A percentile compares a stretch with the other conserved stretches of the same genome.
Conservation (phyloP, 1,284 basidiomycete genomes). For the Lentinula novae-zelandiae region DNA sequence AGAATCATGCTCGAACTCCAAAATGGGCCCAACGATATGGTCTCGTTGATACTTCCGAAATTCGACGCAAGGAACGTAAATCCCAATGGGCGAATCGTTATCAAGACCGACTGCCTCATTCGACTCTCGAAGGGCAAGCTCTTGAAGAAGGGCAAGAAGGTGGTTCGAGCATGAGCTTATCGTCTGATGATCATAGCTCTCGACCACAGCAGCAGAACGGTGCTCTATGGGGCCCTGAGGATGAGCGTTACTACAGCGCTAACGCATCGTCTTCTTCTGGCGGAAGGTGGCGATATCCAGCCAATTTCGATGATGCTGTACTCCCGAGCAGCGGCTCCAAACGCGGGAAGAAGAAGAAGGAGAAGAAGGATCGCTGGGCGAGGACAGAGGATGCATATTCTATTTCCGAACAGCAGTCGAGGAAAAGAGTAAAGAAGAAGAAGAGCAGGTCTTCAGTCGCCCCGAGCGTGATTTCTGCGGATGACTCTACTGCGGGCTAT, state of each 20-base stretch:
- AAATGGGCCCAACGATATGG: slow-evolving; percentile 93
- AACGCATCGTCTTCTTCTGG: slow-evolving; percentile 30
- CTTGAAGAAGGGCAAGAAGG: slow-evolving; percentile 76
- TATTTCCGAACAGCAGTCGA: slow-evolving; percentile 43
- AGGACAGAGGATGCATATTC: slow-evolving; percentile 78
- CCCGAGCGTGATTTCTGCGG: slow-evolving; percentile 33
- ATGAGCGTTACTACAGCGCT: slow-evolving; percentile 68
- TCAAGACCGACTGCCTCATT: slow-evolving; percentile 76
- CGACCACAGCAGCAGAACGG: slow-evolving; percentile 35
- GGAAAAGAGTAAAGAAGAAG: slow-evolving; percentile 52
- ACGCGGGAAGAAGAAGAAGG: slow-evolving; percentile 59
- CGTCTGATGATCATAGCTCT: slow-evolving; percentile 32
- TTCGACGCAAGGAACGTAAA: slow-evolving; percentile 72
- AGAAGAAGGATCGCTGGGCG: slow-evolving; percentile 82
- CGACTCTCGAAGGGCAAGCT: slow-evolving; percentile 67
- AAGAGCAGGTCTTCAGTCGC: slow-evolving; percentile 46
- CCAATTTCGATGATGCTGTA: slow-evolving; percentile 71
- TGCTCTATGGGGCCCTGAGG: slow-evolving; percentile 64
- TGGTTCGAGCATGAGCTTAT: slow-evolving; percentile 43
- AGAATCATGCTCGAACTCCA: slow-evolving; percentile 85
- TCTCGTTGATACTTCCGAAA: slow-evolving; percentile 75
- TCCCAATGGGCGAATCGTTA: slow-evolving; percentile 87
- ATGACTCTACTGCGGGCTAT: slow-evolving; percentile 49
- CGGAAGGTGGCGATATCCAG: slow-evolving; percentile 76
- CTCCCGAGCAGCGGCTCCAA: slow-evolving; percentile 30